Base-by-base conservation (phyloP, 2,329 filamentous ascomycete species). In the Paracamarosporium sp. region DNA sequence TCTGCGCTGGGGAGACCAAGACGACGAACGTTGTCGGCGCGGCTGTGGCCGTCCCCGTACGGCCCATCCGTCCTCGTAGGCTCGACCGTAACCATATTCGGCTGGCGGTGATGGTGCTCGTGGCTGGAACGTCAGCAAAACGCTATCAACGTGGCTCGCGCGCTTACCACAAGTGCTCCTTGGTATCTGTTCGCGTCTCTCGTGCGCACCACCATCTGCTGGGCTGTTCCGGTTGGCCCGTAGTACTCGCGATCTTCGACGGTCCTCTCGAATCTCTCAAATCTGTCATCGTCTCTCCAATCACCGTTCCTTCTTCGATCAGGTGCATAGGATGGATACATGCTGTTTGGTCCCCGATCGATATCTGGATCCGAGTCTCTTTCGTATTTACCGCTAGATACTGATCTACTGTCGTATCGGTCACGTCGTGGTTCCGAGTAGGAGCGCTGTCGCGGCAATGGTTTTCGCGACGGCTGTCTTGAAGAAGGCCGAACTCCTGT, bases 1-100 rank as follows among this genome's bases (percentile, higher is more conserved):
- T 12, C 70, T 57, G n/a, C 57, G 69, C n/a, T 64, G 65, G 15
- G 72, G 70, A 33, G 69, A 73, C 64, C 68, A 71, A 9, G 71
- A 73, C 1, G 56, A 59, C 5, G 67, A 66, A 15, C 67, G 61
- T 50, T 60, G 63, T 51, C 68, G 65, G 11, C 56, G 57, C 5
- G 64, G 63, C 17, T 30, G 46, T 12, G 69, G 69, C 17, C 71
- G 61, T 22, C 57, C 47, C 59, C 63, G 55, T 62, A 65, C 51
- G 52, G 56, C 28, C 52, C 48, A 15, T 62, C 56, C 38, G 45
- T 62, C 15, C 36, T 57, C 57, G 41, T 59, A 57, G 24, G 47
- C 38, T 25, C 55, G 59, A 5, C 50, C 41, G 31, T 60, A 47
- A 22, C 44, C 58, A 30, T 64, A 64, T n/a, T 43, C 45, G 40